phyloP scores from a whole-genome alignment of 2,329 filamentous ascomycete species.

The Cordyceps fumosorosea region DNA sequence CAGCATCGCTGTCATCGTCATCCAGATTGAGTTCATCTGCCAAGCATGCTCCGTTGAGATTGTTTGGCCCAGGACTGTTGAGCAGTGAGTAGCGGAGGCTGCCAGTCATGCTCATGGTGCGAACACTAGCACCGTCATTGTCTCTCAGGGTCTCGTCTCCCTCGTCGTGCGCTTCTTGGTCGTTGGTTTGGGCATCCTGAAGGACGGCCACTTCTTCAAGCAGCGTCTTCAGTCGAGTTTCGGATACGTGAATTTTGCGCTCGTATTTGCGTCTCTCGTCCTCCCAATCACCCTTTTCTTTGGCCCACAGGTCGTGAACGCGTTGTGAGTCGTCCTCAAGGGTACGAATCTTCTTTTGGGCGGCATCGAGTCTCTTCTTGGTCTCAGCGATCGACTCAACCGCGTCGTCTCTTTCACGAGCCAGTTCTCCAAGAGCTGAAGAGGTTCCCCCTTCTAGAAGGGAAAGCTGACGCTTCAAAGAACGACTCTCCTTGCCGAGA shows the following conservation, averaged over 20 bases:
- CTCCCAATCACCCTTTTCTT: constrained; percentile 79
- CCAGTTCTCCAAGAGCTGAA: constrained; percentile 76
- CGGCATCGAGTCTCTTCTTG: constrained; percentile 67
- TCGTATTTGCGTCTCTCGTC: constrained; percentile 77
- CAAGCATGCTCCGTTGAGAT: constrained; percentile 64
- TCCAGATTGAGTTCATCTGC: constrained; percentile 89
- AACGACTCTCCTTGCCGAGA: constrained; percentile 68
- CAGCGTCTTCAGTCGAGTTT: constrained; percentile 75
- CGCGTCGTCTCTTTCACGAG: constrained; percentile 79
- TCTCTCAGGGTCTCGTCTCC: constrained; percentile 56
- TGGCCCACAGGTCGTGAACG: constrained; percentile 72
- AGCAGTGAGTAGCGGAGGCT: constrained; percentile 68
- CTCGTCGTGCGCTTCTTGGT: constrained; percentile 46
- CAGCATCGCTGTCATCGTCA: constrained; percentile 72
- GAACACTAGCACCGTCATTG: constrained; percentile 64
- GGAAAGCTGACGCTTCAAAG: constrained; percentile 77
- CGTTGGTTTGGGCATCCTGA: constrained; percentile 48
- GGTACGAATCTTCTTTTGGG: constrained; percentile 68
- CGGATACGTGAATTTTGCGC: constrained; percentile 81
- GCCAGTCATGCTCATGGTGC: constrained; percentile 66
- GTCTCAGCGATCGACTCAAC: constrained; percentile 65
- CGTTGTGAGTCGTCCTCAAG: constrained; percentile 80
- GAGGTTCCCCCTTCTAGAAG: constrained; percentile 82
- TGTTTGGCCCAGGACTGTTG: constrained; percentile 47
- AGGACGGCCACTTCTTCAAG: constrained; percentile 78